These are phyloP conservation scores for Talaromyces piceae DNA, from an alignment of 2,329 filamentous ascomycete genomes.

Conservation along the genomic window DNA sequence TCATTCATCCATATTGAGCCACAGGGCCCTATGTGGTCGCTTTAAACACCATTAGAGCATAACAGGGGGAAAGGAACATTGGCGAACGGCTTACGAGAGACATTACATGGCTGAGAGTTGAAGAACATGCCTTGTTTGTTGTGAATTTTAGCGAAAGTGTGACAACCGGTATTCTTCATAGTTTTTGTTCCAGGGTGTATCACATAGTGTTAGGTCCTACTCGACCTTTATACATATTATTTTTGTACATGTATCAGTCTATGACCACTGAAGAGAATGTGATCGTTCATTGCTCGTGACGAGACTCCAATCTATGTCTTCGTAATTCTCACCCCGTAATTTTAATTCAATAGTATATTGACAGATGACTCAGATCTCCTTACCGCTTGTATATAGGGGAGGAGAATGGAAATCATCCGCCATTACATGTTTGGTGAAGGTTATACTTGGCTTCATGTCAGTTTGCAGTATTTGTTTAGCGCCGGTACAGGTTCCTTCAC, in stretches of 20 bases:
- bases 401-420: too few relatives aligned
- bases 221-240: constrained; percentile 29
- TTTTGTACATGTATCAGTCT: background rate
- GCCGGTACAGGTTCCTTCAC: background rate
- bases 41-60: background rate
- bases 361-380: too few relatives aligned
- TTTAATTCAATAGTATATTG: too few relatives aligned
- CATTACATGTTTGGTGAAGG: too few relatives aligned
- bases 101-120: constrained; percentile 45
- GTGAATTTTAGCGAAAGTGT: constrained; percentile 55
- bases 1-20: too few relatives aligned
- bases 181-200: constrained; percentile 53
- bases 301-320: too few relatives aligned
- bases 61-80: background rate
- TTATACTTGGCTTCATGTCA: background rate
- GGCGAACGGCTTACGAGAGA: constrained; percentile 42
- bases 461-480: background rate
- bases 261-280: too few relatives aligned
- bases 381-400: too few relatives aligned
- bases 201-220: constrained; percentile 46
- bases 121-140: constrained; percentile 38
- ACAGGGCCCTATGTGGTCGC: too few relatives aligned
- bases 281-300: too few relatives aligned
- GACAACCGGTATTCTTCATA: constrained; percentile 54
- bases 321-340: too few relatives aligned